A percentile compares a stretch with the other conserved stretches of the same genome.
These are phyloP conservation scores for Thuidium tamariscinum DNA, from an alignment of 225 moss, liverwort and hornwort genomes.

Conservation along the genomic window DNA sequence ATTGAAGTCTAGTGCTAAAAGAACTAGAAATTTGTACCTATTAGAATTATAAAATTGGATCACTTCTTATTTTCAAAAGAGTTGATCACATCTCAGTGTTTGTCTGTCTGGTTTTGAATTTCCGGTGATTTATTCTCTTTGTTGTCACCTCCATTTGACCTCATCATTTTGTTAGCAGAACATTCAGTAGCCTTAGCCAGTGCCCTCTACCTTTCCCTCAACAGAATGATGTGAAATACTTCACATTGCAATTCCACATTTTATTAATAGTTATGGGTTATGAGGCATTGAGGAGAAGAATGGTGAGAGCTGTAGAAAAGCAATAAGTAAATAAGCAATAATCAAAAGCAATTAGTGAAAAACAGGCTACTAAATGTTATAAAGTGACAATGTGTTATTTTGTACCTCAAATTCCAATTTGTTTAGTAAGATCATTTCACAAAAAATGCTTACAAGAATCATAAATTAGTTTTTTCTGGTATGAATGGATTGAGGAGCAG, in stretches of 20 bases:
- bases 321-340: background rate
- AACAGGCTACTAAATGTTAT: too few species aligned
- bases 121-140: background rate
- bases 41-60: background rate
- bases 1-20: background rate
- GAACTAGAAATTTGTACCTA: background rate
- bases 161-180: background rate
- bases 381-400: background rate
- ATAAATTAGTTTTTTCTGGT: background rate
- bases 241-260: too few species aligned
- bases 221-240: background rate
- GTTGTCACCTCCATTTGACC: background rate
- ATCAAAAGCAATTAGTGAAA: background rate
- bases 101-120: background rate
- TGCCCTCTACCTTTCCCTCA: background rate
- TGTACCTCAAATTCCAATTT: background rate
- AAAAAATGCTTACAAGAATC: background rate
- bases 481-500: fast-evolving
- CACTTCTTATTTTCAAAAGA: background rate
- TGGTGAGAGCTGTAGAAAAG: background rate
- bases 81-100: background rate
- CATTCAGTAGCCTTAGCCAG: background rate
- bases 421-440: background rate
- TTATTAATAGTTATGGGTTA: background rate
- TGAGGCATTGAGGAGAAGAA: background rate